Evolutionary conservation across 1,284 basidiomycete genomes (phyloP), one percentile per base, ranked within the genome.

Genomic region (Rhodotorula sp.): DNA sequence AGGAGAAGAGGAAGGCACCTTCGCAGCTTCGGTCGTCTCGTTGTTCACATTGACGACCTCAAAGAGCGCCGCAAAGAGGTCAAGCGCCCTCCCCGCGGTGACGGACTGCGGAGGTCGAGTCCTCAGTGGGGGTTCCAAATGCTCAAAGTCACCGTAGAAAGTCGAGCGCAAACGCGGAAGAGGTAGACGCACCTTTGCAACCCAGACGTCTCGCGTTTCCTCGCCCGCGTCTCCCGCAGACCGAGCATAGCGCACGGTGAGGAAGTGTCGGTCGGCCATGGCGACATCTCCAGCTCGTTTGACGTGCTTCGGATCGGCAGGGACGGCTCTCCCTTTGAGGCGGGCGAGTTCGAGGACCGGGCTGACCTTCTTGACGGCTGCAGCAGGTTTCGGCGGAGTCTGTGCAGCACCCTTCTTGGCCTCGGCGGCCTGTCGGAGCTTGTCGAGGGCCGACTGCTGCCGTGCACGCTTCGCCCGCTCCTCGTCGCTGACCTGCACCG

Each of bases 81-180:
- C 73, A 45, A 79, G 70, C n/a, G 77, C 73, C 52, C 66, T 68
- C 5, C 74, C 74, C 0, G 56, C 65, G 0, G 72, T 42, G 1
- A 73, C 42, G 0, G n/a, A 16, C 71, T 75, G 60, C 17, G 2
- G 2, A 41, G 41, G 12, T 4, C 19, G 17, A n/a, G 21, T 2
- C 5, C 2, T n/a, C 16, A 46, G 10, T 8, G 7, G 14, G 12
- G 49, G 2, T 1, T 23, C 42, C n/a, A n/a, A 16, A 42, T 4
- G 21, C 8, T 19, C 17, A 19, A 50, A 34, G 34, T 50, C 17
- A 50, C 9, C 49, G 49, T 17, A 23, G n/a, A 8, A 50, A 59
- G 42, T 10, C 7, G 34, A n/a, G 1, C 17, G 3, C 41, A 46
- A 41, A 27, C 5, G 34, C 23, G 9, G 5, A n/a, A 45, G 44